Evolutionary conservation across 2,329 filamentous ascomycete species (phyloP).

Genomic region (Apiospora koreana): DNA sequence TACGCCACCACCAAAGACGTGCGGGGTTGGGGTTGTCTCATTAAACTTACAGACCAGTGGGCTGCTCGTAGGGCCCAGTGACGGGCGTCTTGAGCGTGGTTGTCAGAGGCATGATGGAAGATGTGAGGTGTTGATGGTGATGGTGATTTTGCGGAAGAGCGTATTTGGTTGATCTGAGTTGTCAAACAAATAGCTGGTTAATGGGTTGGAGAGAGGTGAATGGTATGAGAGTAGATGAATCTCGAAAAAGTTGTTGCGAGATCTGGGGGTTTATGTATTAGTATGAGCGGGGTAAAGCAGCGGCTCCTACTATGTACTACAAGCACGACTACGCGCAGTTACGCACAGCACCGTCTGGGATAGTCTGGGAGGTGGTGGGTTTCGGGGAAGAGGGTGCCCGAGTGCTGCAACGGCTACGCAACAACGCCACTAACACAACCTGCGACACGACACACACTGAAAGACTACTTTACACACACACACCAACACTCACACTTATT

Average conservation of each 20-base stretch:
- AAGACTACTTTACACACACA: background rate
- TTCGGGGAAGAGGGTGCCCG: conserved; percentile 4
- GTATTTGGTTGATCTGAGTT: background rate
- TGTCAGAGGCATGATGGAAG: conserved; percentile 47
- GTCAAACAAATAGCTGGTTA: conserved; percentile 6
- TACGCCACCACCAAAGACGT: background rate
- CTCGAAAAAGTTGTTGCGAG: background rate
- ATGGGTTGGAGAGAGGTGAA: background rate
- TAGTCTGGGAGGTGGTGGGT: background rate
- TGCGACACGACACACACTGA: background rate
- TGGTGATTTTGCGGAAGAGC: background rate
- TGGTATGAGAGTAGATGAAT: background rate
- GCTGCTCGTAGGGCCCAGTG: conserved; percentile 60
- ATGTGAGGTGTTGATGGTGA: background rate
- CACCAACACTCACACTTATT: background rate
- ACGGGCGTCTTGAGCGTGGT: conserved; percentile 68
- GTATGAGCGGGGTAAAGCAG: background rate
- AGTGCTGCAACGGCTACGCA: background rate
- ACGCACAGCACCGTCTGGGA: background rate
- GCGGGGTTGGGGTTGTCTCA: conserved; percentile 3
- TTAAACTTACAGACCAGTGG: conserved; percentile 60
- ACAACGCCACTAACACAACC: background rate
- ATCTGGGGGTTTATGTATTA: conserved; percentile 3
- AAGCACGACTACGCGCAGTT: background rate
- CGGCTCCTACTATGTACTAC: background rate